Evolutionary conservation across 176 grass and related monocot species (phyloP), one percentile per base, ranked within the genome.

Genomic region (Carex parvula): DNA sequence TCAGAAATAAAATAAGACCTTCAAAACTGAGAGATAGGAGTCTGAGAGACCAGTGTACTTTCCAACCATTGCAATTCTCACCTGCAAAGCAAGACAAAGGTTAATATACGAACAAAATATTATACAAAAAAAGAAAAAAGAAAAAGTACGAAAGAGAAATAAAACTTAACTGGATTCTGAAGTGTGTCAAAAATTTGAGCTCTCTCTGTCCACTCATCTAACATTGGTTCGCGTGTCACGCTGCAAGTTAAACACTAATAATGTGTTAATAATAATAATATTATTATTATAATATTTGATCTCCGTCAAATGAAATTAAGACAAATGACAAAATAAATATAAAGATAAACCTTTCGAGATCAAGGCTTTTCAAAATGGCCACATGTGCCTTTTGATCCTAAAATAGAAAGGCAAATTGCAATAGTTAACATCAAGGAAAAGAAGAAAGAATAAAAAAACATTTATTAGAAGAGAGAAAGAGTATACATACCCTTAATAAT

Each of bases 341-440:
- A 85, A 72, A 79, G 17, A 84, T 64, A 61, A 80, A 94, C 93
- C 93, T 87, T 81, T 90, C 78, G 82, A 95, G 87, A 62, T 94
- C 72, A 70, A 95, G 79, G 83, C 87, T 83, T 78, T 93, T 92
- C 75, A 99, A 44, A 86, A 99, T 91, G 86, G 96, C 81, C 70
- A 95, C 93, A 89, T 99, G 96, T 84, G 88, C 88, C 60, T 91
- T 99, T 89, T 95, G 93, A 22, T 95, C 92, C 93, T 95, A 70
- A 29, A 84, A 68, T 22, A 69, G 42, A 32, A 30, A 30, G 12
- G 15, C 8, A 70, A 21, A 16, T 72, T 33, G 30, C 35, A 66
- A 77, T 13, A 66, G 85, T 79, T 84, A 75, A 37, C 7, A 65
- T 35, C 58, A 13, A 13, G 35, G 73, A 65, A 4, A 13, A 60